Conservation (phyloP, 2,329 filamentous ascomycete species). For the Sclerotinia subarctica region DNA sequence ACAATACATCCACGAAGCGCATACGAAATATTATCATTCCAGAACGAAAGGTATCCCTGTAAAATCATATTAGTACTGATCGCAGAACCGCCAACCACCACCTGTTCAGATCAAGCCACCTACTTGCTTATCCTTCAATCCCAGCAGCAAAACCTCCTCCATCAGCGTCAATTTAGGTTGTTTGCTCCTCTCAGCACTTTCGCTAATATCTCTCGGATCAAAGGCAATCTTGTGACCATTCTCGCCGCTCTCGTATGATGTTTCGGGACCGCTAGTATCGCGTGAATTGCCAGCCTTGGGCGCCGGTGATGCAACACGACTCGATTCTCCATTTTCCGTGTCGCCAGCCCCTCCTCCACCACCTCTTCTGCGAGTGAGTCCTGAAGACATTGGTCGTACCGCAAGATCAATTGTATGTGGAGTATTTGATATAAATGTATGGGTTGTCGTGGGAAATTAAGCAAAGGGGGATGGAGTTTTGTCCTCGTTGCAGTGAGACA, state of each 20-base stretch:
- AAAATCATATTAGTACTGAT: constrained; percentile 17
- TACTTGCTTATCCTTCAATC: constrained; percentile 98
- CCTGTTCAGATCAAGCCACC: constrained; percentile 35
- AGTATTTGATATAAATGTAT: constrained; percentile 23
- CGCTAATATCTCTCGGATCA: constrained; percentile 94
- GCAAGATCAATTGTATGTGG: constrained; percentile 19
- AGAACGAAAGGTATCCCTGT: constrained; percentile 96
- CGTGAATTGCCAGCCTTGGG: constrained; percentile 58
- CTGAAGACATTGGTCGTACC: constrained; percentile 45
- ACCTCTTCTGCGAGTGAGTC: constrained; percentile 63
- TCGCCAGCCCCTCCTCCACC: constrained; percentile 62
- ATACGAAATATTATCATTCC: constrained; percentile 99
- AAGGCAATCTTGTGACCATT: constrained; percentile 99
- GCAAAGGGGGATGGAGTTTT: constrained; percentile 28
- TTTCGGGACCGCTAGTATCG: constrained; percentile 62
- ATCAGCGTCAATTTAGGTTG: constrained; percentile 98
- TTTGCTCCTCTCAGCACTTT: constrained; percentile 93
- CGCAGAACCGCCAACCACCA: constrained; percentile 13
- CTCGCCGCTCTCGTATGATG: constrained; percentile 86
- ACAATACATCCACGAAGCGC: constrained; percentile 97
- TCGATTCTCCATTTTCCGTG: constrained; percentile 60
- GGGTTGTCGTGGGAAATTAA: constrained; percentile 26
- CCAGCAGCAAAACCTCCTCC: constrained; percentile 95
- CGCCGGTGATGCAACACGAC: constrained; percentile 63
- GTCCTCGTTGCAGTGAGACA: constrained; percentile 17